phyloP scores from a whole-genome alignment of 2,329 filamentous ascomycete genomes.

The Xylaria sp. region DNA sequence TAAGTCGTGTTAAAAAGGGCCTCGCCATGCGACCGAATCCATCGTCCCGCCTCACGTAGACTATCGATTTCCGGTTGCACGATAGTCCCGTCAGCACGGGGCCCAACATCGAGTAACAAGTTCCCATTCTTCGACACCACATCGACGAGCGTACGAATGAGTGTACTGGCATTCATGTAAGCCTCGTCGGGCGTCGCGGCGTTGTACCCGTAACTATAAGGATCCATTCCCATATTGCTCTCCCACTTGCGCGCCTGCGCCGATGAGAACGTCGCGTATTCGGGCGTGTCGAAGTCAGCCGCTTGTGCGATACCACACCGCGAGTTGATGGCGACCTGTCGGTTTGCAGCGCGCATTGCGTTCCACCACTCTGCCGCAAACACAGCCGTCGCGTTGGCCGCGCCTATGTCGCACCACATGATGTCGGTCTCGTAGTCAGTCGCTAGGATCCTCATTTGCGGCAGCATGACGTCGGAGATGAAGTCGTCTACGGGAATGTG shows the following conservation, averaged over 20 bases:
- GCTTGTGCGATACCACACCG: constrained; percentile 64
- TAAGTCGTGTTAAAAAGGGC: constrained; percentile 68
- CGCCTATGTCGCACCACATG: constrained; percentile 63
- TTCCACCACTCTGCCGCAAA: constrained; percentile 59
- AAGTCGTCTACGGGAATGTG: constrained; percentile 54
- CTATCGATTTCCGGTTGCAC: constrained; percentile 59
- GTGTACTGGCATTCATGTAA: constrained; percentile 63
- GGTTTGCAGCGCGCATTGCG: constrained; percentile 51
- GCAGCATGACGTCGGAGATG: constrained; percentile 56
- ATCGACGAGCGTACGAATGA: constrained; percentile 56
- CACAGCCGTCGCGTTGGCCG: constrained; percentile 55
- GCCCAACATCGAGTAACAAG: constrained; percentile 66
- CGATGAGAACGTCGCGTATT: constrained; percentile 63
- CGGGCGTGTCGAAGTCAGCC: constrained; percentile 69
- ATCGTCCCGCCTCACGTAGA: constrained; percentile 62
- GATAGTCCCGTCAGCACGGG: constrained; percentile 65
- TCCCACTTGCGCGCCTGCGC: constrained; percentile 69
- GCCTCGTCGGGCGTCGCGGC: constrained; percentile 59
- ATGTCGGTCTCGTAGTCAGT: constrained; percentile 58
- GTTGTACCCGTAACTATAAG: constrained; percentile 69
- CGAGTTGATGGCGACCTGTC: constrained; percentile 66
- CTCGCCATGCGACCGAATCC: constrained; percentile 65
- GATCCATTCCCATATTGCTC: constrained; percentile 69
- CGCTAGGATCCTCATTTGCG: constrained; percentile 59
- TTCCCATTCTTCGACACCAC: constrained; percentile 55